Percentiles rank a stretch among this genome's conserved stretches.
phyloP scores from a whole-genome alignment of 1,139 yeast genomes.

The Kazachstania sp. region DNA sequence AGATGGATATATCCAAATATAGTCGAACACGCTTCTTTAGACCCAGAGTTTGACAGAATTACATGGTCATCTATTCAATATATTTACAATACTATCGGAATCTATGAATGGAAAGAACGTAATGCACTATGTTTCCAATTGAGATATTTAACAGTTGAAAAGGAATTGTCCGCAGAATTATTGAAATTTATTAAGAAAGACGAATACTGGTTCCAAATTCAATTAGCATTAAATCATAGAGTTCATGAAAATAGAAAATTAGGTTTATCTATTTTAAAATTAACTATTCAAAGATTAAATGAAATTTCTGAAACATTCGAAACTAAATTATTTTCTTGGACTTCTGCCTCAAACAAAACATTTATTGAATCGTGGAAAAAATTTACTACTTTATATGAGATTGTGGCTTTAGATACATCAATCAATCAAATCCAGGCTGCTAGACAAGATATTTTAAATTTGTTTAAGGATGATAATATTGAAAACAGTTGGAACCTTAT shows the following conservation, averaged over 20 bases:
- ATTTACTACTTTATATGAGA: constrained; percentile 69
- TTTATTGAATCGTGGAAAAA: constrained; percentile 59
- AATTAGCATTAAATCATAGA: constrained; percentile 46
- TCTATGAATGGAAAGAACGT: constrained; percentile 31
- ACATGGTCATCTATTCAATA: constrained; percentile 42
- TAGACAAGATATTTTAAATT: constrained; percentile 47
- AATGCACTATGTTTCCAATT: constrained; percentile 50
- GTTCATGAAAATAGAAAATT: constrained; percentile 68
- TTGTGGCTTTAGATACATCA: constrained; percentile 77
- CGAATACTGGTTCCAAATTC: constrained; percentile 54
- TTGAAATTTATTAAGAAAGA: constrained; percentile 33
- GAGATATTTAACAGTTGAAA: constrained; percentile 36
- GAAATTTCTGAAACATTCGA: constrained; percentile 29
- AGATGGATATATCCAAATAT: constrained; percentile 23
- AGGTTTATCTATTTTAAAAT: constrained; percentile 57
- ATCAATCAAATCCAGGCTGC: constrained; percentile 84
- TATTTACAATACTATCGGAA: constrained; percentile 28
- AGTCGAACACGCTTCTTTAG: constrained; percentile 6
- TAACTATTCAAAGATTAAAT: constrained; percentile 40
- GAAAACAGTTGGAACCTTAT: constrained; percentile 69
- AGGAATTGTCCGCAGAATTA: constrained; percentile 23
- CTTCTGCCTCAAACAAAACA: constrained; percentile 23
- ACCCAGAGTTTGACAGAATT: constrained; percentile 16
- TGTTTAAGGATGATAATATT: constrained; percentile 47
- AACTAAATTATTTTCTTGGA: constrained; percentile 44